These are phyloP conservation scores for Paradendryphiella salina DNA, from an alignment of 2,329 filamentous ascomycete species.

Conservation along the genomic window DNA sequence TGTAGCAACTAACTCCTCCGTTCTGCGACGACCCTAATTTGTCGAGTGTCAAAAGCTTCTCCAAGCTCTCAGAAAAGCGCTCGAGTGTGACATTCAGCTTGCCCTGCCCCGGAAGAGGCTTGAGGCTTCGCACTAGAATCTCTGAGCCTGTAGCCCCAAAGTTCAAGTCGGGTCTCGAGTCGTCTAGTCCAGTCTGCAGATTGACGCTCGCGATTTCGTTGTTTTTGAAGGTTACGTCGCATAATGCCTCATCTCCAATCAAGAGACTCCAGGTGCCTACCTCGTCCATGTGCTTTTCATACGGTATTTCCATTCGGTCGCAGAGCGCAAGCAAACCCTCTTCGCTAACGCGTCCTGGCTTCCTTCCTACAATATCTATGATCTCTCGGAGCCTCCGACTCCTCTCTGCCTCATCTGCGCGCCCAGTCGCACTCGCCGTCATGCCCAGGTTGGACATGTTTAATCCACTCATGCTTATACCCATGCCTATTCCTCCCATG, in stretches of 20 bases:
- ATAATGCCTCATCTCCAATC: conserved; percentile 42
- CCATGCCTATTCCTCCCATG: conserved; percentile 39
- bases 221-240: conserved; percentile 37
- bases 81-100: conserved; percentile 72
- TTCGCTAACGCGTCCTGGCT: conserved; percentile 72
- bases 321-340: conserved; percentile 74
- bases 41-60: conserved; percentile 69
- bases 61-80: conserved; percentile 71
- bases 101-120: conserved; percentile 61
- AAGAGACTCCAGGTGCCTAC: conserved; percentile 39
- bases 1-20: conserved; percentile 68
- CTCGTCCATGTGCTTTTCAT: conserved; percentile 32
- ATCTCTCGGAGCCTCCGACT: conserved; percentile 60
- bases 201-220: conserved; percentile 59
- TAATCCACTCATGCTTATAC: conserved; percentile 48
- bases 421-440: conserved; percentile 44
- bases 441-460: conserved; percentile 48
- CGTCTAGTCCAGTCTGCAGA: conserved; percentile 64
- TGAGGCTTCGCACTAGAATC: conserved; percentile 68
- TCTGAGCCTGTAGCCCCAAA: conserved; percentile 58
- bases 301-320: conserved; percentile 65
- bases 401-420: conserved; percentile 58
- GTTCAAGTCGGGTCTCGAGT: conserved; percentile 59
- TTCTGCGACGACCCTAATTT: conserved; percentile 68
- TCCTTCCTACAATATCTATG: conserved; percentile 67